Conservation (phyloP, 129 eudicot genomes). For the Sambucus nigra region DNA sequence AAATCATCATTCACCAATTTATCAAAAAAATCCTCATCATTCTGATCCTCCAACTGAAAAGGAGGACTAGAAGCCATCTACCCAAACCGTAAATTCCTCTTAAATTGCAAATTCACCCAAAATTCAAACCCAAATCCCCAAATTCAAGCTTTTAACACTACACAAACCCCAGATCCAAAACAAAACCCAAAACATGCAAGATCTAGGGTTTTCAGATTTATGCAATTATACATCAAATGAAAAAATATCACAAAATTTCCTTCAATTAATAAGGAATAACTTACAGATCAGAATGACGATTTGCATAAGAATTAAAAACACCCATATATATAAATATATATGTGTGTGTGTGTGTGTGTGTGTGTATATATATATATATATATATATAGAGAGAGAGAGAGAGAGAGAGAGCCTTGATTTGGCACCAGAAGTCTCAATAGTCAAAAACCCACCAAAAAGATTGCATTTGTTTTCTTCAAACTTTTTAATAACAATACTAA, state of each 20-base stretch:
- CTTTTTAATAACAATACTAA: too few relatives aligned
- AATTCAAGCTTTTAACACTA: conserved; percentile 14
- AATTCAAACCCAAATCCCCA: conserved; percentile 4
- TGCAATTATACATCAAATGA: conserved; percentile 2
- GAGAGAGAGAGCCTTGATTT: too few relatives aligned
- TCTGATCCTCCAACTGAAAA: conserved; percentile 77
- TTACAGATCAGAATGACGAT: conserved; percentile 16
- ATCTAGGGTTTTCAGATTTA: conserved; percentile 45
- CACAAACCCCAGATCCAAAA: conserved; percentile 17
- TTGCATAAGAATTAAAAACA: neutral
- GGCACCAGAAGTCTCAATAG: too few relatives aligned
- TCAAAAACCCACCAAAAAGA: too few relatives aligned
- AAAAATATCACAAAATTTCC: conserved; percentile 5
- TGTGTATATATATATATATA: too few relatives aligned
- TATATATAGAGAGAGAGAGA: neutral
- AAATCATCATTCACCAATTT: conserved; percentile 64
- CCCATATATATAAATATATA: too few relatives aligned
- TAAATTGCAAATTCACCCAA: conserved; percentile 9
- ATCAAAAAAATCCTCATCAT: conserved; percentile 90
- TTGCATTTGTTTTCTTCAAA: too few relatives aligned
- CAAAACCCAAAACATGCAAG: conserved; percentile 18
- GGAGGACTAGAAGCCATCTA: conserved; percentile 72
- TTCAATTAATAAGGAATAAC: conserved; percentile 6
- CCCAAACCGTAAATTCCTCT: conserved; percentile 26
- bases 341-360: too few relatives aligned